Evolutionary conservation across 371 early-diverging fungal genomes (phyloP), one percentile per base, ranked within the genome.

Genomic region (Mortierella sp.): DNA sequence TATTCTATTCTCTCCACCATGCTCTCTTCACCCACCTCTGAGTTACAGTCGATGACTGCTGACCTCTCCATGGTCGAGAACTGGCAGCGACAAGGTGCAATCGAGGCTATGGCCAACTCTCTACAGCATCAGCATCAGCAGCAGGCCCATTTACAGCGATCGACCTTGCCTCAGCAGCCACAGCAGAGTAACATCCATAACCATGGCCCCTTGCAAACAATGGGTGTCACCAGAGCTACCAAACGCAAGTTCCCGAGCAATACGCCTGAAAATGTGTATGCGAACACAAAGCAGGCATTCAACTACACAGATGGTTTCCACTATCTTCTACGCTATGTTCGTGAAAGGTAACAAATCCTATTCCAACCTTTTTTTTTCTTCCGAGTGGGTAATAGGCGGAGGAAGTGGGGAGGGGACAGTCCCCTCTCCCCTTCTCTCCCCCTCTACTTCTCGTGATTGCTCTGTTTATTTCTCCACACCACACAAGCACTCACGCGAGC

Each of bases 221-320:
- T 26, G 48, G 48, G 34, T 31, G 50, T 28, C 14, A 27, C 51
- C 16, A 3, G 76, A 21, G 61, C 41, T 24, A 58, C 61, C 59
- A 78, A 73, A 41, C 71, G 68, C 39, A 79, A 71, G 39, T 64
- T 59, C 49, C 59, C 61, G 8, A 64, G 67, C 53, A 80, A 76
- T 34, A 83, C 86, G 28, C 85, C 85, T 2, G 86, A 84, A 53
- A 89, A 86, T 65, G 91, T 92, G n/a, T 95, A 95, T 78, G 81
- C 84, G 38, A 78, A 82, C 58, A 92, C 94, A 16, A 83, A 82
- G 50, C 83, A 85, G 52, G 94, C 96, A 10, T 93, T 91, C 79
- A 90, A 92, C 64, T 95, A 96, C 74, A 89, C 91, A 16, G 92
- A 91, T 66, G 96, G 96, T 5, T 96, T 93, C 72, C 96, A 95